These are phyloP conservation scores for Nakataea oryzae DNA, from an alignment of 2,329 filamentous ascomycete genomes.

Conservation along the genomic window DNA sequence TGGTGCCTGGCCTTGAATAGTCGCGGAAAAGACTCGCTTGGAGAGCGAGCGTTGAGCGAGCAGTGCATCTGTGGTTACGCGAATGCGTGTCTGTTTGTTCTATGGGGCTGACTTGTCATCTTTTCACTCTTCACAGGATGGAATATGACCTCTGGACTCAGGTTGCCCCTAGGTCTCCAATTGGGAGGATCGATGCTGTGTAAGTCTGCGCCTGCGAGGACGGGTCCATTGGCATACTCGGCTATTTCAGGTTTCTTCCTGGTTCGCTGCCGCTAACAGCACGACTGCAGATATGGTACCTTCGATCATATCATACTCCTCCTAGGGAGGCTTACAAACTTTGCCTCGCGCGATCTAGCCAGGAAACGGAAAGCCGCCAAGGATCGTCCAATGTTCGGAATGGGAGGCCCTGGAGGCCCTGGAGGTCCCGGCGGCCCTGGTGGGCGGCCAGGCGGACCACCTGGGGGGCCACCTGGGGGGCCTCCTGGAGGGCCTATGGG, in stretches of 20 bases:
- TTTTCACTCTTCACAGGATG: constrained; percentile 41
- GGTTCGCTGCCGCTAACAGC: constrained; percentile 12
- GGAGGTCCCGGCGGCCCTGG: constrained; percentile 21
- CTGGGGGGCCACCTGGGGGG: constrained; percentile 7
- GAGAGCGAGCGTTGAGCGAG: not conserved
- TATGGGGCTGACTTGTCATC: constrained; percentile 5
- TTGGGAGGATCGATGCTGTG: constrained; percentile 67
- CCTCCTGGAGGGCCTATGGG: constrained; percentile 2
- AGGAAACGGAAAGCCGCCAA: constrained; percentile 48
- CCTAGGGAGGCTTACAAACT: constrained; percentile 69
- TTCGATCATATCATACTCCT: constrained; percentile 81
- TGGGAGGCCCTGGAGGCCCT: constrained; percentile 42
- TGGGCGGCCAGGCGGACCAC: constrained; percentile 1
- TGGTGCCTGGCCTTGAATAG: constrained; percentile 10
- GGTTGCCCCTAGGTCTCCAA: constrained; percentile 72
- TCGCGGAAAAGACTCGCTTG: no score
- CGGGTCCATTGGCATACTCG: not conserved
- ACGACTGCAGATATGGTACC: constrained; percentile 60
- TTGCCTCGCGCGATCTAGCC: constrained; percentile 64
- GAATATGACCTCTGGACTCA: constrained; percentile 75
- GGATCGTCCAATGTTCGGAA: constrained; percentile 39
- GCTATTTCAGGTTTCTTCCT: no score
- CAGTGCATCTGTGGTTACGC: no score
- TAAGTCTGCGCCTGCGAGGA: constrained; percentile 24
- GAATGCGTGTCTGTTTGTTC: no score